phyloP scores from a whole-genome alignment of 371 early-diverging fungal genomes.

The Basidiobolus meristosporus region DNA sequence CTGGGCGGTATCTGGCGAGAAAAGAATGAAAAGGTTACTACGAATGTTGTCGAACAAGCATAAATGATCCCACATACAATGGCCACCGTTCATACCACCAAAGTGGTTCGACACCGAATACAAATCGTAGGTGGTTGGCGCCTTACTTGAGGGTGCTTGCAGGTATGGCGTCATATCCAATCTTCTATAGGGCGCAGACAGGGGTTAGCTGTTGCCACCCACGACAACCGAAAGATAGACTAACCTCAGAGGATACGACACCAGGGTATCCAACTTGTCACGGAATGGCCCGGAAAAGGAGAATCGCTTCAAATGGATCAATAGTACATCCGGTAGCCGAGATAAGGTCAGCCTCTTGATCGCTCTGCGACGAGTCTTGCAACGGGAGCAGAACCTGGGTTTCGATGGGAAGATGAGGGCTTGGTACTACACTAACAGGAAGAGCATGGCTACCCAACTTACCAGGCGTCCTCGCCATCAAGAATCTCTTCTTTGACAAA shows the following conservation, averaged over 20 bases:
- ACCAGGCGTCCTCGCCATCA: constrained; percentile 80
- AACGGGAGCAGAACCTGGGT: constrained; percentile 43
- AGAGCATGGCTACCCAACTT: too few relatives aligned
- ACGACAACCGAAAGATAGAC: background rate
- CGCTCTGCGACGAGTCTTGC: constrained; percentile 52
- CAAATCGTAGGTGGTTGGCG: constrained; percentile 50
- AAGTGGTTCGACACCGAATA: constrained; percentile 88
- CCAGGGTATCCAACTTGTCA: constrained; percentile 76
- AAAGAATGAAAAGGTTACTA: constrained; percentile 76
- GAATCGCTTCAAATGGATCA: constrained; percentile 88
- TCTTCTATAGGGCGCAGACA: background rate
- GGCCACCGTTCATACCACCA: constrained; percentile 81
- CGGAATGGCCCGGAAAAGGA: constrained; percentile 83
- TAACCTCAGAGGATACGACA: constrained; percentile 51
- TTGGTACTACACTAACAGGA: too few relatives aligned
- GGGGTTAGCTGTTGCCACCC: too few relatives aligned
- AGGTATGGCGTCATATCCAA: constrained; percentile 1
- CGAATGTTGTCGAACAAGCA: too few relatives aligned
- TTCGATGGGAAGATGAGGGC: too few relatives aligned
- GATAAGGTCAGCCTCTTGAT: constrained; percentile 61
- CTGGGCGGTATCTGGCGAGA: constrained; percentile 94
- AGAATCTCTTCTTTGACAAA: constrained; percentile 72
- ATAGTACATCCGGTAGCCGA: constrained; percentile 64
- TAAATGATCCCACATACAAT: constrained; percentile 16
- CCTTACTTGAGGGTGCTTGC: constrained; percentile 4